A percentile compares a stretch with the other conserved stretches of the same genome.
These are phyloP conservation scores for Tolypocladium pustulatum DNA, from an alignment of 2,329 filamentous ascomycete genomes.

Conservation along the genomic window DNA sequence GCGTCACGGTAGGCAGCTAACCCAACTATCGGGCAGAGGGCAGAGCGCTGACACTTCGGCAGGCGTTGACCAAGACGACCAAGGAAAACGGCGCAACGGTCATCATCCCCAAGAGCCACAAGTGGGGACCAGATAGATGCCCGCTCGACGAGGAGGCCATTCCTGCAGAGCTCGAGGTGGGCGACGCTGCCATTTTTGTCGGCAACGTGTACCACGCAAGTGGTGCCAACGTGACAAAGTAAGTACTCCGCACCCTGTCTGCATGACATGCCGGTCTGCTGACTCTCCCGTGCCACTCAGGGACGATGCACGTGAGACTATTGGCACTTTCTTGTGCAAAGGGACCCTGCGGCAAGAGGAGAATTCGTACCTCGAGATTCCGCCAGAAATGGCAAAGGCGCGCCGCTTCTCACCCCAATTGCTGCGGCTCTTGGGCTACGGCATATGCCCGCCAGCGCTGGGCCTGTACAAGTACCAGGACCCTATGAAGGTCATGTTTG, in stretches of 20 bases:
- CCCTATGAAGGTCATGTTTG: conserved; percentile 24
- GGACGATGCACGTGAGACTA: conserved; percentile 17
- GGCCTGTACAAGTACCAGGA: conserved; percentile 25
- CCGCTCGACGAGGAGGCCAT: conserved; percentile 26
- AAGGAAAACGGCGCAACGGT: conserved; percentile 29
- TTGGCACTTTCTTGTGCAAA: conserved; percentile 24
- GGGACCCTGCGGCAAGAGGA: conserved; percentile 21
- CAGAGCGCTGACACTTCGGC: not conserved
- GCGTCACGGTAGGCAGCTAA: conserved; percentile 11
- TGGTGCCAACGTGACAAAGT: conserved; percentile 23
- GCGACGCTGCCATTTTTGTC: conserved; percentile 27
- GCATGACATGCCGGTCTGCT: not conserved
- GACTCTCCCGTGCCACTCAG: conserved; percentile 2
- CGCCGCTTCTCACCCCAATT: conserved; percentile 19
- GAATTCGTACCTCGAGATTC: conserved; percentile 21
- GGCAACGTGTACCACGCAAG: conserved; percentile 29
- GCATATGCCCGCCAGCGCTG: conserved; percentile 20
- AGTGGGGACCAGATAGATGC: conserved; percentile 25
- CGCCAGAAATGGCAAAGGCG: conserved; percentile 15
- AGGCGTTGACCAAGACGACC: conserved; percentile 27
- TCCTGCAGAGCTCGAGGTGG: conserved; percentile 26
- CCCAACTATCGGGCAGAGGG: not conserved
- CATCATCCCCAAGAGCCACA: conserved; percentile 28
- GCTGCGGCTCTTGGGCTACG: conserved; percentile 21
- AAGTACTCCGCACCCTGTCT: conserved; percentile 1